Base-by-base conservation (phyloP, 1,284 basidiomycete species). In the Dichomitus squalens region DNA sequence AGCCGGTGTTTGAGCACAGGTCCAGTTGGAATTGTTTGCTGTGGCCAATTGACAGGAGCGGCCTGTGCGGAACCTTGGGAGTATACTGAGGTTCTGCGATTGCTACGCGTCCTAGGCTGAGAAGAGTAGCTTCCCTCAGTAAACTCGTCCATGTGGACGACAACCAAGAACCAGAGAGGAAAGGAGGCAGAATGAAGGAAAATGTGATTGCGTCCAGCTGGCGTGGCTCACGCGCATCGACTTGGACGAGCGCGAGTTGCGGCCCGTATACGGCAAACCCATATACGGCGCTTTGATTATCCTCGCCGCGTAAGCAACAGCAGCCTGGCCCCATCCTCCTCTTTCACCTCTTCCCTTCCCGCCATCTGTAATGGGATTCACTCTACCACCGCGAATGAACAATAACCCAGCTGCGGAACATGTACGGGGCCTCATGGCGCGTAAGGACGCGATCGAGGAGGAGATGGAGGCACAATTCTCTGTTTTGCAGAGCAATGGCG, bases 391-490 rank as follows among this genome's bases (percentile, higher is more conserved):
- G 29, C 68, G 76, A 58, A 60, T 60, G 56, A 60, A 58, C 56
- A 73, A 76, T 34, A 75, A 68, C 57, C 76, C 83, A 53, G 29
- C 59, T 35, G 73, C 78, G 62, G 81, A 87, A 59, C 76, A 78
- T 57, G 86, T 83, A 6, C 81, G 79, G 49, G 67, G 75, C 8
- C 76, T 92, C n/a, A 85, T 90, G 59, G 70, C 75, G 1, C 78
- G 75, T 53, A 90, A 89, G 63, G 82, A 85, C 53, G 74, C 67
- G 14, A 83, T 93, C 61, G 86, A 93, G 68, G 76, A 77, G 21
- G 82, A 88, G 60, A 78, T 93, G 55, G 76, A 79, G 44, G 72
- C 73, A 4, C 86, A 92, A 59, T 72, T 81, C 48, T 73, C 80
- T 41, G 81, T 91, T 56, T 83, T 93, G 60, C 75, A 77, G 64